phyloP scores from a whole-genome alignment of 345 rosid genomes.

The Aegle marmelos region DNA sequence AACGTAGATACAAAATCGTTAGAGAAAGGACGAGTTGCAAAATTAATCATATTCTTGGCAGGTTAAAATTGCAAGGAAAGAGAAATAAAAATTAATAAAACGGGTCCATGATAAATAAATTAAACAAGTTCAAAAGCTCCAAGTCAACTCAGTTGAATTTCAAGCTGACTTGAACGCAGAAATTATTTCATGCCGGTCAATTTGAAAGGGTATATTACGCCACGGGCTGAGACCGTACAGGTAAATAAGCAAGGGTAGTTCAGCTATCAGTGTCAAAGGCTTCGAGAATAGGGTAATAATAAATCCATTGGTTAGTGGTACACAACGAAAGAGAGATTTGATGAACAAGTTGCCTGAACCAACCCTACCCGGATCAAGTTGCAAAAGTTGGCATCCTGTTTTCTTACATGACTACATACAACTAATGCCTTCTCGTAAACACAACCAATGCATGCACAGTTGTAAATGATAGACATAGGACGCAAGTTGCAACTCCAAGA shows the following conservation, averaged over 20 bases:
- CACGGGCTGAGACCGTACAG: not conserved
- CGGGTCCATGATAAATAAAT: too few relatives aligned
- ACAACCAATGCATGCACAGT: not conserved
- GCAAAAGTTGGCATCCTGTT: slow-evolving; percentile 6
- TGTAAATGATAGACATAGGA: not conserved
- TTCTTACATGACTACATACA: slow-evolving; percentile 15
- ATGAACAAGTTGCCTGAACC: slow-evolving; percentile 27
- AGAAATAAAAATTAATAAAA: too few relatives aligned
- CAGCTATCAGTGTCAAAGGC: not conserved
- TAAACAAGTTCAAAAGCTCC: not conserved
- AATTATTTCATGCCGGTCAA: not conserved
- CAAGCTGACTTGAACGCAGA: not conserved
- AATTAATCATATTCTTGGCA: not conserved
- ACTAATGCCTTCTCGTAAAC: not conserved
- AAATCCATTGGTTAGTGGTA: not conserved
- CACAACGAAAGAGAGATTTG: not conserved
- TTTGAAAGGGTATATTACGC: not conserved
- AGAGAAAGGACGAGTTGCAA: not conserved
- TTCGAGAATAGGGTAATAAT: not conserved
- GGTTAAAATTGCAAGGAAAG: not conserved
- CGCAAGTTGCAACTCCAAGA: slow-evolving; percentile 15
- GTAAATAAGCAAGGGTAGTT: not conserved
- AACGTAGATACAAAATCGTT: not conserved
- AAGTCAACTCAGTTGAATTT: slow-evolving; percentile 1
- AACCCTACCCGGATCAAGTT: slow-evolving; percentile 12